Percentiles rank a stretch among this genome's conserved stretches.
Evolutionary conservation across 2,329 filamentous ascomycete species (phyloP).

Genomic region (Aspergillus ibericus): DNA sequence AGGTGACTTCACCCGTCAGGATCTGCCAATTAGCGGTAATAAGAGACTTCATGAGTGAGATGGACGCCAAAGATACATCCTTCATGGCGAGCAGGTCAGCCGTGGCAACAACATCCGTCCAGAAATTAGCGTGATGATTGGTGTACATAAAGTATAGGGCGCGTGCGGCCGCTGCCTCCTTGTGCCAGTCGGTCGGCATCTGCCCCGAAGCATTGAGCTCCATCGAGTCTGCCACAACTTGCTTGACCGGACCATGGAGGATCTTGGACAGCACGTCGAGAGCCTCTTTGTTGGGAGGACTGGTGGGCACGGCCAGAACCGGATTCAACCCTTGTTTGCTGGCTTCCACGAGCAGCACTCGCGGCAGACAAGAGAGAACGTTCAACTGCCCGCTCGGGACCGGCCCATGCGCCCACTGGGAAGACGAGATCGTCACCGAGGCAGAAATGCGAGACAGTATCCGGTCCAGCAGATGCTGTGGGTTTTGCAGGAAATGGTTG

Average conservation of each 20-base stretch:
- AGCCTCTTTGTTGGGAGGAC: constrained; percentile 54
- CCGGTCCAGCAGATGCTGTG: constrained; percentile 41
- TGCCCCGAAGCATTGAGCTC: constrained; percentile 34
- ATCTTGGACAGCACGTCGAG: constrained; percentile 56
- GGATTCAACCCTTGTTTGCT: constrained; percentile 42
- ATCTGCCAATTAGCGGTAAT: constrained; percentile 57
- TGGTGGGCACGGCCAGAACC: constrained; percentile 53
- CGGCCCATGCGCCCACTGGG: constrained; percentile 54
- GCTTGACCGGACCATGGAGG: constrained; percentile 53
- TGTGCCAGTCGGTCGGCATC: constrained; percentile 40
- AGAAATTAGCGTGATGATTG: constrained; percentile 52
- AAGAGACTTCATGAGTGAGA: constrained; percentile 53
- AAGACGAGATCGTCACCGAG: constrained; percentile 47
- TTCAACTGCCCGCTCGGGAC: constrained; percentile 58
- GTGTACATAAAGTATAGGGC: constrained; percentile 57
- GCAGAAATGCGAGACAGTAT: constrained; percentile 51
- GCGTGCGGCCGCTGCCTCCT: constrained; percentile 55
- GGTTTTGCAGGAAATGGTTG: constrained; percentile 52
- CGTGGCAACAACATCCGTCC: constrained; percentile 52
- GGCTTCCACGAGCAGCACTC: constrained; percentile 52
- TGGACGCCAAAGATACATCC: constrained; percentile 57
- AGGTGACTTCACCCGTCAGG: constrained; percentile 31
- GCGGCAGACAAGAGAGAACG: constrained; percentile 59
- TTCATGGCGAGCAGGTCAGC: constrained; percentile 60
- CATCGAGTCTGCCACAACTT: constrained; percentile 26